A percentile compares a stretch with the other conserved stretches of the same genome.
These are phyloP conservation scores for Colletotrichum shisoi DNA, from an alignment of 2,329 filamentous ascomycete species.

Conservation along the genomic window DNA sequence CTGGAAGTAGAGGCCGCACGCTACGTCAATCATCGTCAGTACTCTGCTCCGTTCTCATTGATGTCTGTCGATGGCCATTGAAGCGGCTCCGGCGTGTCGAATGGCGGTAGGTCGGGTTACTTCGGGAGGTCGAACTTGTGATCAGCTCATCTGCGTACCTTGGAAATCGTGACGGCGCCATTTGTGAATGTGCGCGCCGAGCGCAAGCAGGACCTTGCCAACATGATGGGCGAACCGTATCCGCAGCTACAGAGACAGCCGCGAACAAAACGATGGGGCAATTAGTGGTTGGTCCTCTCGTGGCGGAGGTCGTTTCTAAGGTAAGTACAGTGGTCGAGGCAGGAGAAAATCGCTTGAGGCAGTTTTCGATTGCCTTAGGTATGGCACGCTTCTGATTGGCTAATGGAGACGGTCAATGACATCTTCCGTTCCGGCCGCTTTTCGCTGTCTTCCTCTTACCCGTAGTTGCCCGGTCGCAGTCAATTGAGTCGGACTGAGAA, in stretches of 20 bases:
- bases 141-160: conserved; percentile 68
- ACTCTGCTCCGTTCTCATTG: conserved; percentile 41
- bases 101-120: conserved; percentile 42
- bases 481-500: conserved; percentile 27
- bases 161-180: conserved; percentile 74
- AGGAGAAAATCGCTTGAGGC: conserved; percentile 40
- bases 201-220: conserved; percentile 91
- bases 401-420: conserved; percentile 27
- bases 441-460: conserved; percentile 32
- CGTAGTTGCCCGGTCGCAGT: conserved; percentile 26
- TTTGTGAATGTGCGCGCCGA: conserved; percentile 85
- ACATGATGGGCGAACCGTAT: conserved; percentile 73
- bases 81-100: conserved; percentile 32
- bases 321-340: conserved; percentile 34
- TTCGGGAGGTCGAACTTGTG: conserved; percentile 49
- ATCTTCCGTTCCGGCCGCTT: conserved; percentile 37
- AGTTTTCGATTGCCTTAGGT: conserved; percentile 40
- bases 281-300: conserved; percentile 46
- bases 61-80: conserved; percentile 40
- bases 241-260: conserved; percentile 50
- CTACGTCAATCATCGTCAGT: conserved; percentile 57
- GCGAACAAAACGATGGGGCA: conserved; percentile 49
- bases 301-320: conserved; percentile 39
- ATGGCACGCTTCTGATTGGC: conserved; percentile 36
- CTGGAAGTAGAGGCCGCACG: conserved; percentile 77